phyloP scores from a whole-genome alignment of 768 basidiomycete species.

The Sporobolomyces roseus region DNA sequence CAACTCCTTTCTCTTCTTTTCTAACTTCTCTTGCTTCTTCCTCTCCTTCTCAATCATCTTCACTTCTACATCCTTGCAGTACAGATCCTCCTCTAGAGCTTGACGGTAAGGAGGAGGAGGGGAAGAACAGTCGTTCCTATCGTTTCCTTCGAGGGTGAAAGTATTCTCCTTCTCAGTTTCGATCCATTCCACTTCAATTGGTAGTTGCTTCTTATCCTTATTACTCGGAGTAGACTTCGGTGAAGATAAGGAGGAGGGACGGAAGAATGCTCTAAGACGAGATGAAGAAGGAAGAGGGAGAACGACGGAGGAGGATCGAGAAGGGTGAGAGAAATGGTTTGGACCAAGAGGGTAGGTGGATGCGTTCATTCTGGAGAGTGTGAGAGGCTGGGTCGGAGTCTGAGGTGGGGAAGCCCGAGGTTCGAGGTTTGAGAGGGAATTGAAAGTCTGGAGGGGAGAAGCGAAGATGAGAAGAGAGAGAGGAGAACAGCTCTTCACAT shows the following conservation, averaged over 20 bases:
- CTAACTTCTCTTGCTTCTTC: no score
- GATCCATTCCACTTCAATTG: background rate
- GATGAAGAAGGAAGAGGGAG: background rate
- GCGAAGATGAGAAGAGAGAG: background rate
- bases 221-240: background rate
- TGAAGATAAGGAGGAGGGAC: background rate
- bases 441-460: background rate
- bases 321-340: background rate
- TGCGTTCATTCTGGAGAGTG: background rate
- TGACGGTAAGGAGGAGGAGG: constrained; percentile 8
- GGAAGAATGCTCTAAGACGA: constrained; percentile 2
- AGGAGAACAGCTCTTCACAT: background rate
- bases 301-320: background rate
- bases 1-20: background rate
- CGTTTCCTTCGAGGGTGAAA: background rate
- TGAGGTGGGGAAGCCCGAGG: background rate
- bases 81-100: constrained; percentile 10
- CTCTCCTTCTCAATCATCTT: background rate
- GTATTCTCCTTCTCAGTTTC: background rate
- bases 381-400: background rate
- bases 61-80: background rate
- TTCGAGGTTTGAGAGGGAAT: no score
- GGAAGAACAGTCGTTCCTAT: background rate
- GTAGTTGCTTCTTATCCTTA: background rate
- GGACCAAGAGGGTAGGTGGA: constrained; percentile 3